phyloP scores from a whole-genome alignment of 2,329 filamentous ascomycete species.

The Plenodomus biglobosus region DNA sequence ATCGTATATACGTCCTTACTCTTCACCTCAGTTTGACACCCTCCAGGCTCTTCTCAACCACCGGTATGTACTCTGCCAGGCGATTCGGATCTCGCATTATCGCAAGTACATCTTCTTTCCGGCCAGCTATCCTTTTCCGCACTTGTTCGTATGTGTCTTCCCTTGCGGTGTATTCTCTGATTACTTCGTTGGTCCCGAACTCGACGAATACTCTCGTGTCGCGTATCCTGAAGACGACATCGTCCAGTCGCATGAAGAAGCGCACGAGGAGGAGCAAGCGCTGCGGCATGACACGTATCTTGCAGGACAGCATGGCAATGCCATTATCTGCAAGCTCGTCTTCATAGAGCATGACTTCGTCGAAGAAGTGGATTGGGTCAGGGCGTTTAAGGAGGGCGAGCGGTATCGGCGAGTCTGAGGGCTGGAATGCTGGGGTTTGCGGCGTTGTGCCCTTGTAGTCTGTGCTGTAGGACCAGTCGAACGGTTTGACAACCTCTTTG shows the following conservation, averaged over 20 bases:
- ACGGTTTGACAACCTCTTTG: slow-evolving; percentile 90
- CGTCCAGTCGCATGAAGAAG: slow-evolving; percentile 91
- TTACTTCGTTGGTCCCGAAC: slow-evolving; percentile 74
- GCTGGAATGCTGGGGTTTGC: slow-evolving; percentile 43
- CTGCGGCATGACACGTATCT: slow-evolving; percentile 88
- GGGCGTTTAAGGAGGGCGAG: slow-evolving; percentile 82
- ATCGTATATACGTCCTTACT: neutral
- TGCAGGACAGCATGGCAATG: slow-evolving; percentile 85
- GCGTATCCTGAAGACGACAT: slow-evolving; percentile 81
- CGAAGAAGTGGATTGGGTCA: slow-evolving; percentile 94
- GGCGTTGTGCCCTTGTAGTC: slow-evolving; percentile 74
- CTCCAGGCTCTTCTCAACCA: slow-evolving; percentile 71
- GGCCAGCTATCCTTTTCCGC: slow-evolving; percentile 58
- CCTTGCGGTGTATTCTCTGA: slow-evolving; percentile 86
- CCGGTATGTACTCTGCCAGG: slow-evolving; percentile 59
- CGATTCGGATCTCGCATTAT: slow-evolving; percentile 78
- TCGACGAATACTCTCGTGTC: slow-evolving; percentile 94
- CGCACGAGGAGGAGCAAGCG: slow-evolving; percentile 81
- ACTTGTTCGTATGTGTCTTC: slow-evolving; percentile 80
- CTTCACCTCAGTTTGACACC: slow-evolving; percentile 45
- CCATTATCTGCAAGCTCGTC: slow-evolving; percentile 98
- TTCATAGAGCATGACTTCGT: slow-evolving; percentile 94
- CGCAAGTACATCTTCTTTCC: slow-evolving; percentile 71
- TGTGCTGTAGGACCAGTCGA: slow-evolving; percentile 97
- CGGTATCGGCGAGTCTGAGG: slow-evolving; percentile 66